Percentiles rank a stretch among this genome's conserved stretches.
These are phyloP conservation scores for Pilobolus umbonatus DNA, from an alignment of 192 early-diverging fungal genomes.

Conservation along the genomic window DNA sequence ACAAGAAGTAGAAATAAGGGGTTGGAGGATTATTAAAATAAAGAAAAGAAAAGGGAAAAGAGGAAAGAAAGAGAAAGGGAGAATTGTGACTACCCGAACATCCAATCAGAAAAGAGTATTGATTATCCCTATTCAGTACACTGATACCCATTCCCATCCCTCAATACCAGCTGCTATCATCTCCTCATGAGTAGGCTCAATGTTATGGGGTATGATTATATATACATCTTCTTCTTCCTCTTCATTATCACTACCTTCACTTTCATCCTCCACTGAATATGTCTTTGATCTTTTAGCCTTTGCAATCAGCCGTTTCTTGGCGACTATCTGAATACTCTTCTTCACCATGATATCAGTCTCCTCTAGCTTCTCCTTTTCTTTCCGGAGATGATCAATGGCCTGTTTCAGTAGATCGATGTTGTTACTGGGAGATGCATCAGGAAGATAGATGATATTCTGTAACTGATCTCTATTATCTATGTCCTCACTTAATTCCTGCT, in stretches of 20 bases:
- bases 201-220: not conserved
- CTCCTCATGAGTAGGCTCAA: not conserved
- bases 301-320: constrained; percentile 13
- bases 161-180: constrained; percentile 4
- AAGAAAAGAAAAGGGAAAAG: not conserved
- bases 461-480: too few relatives aligned
- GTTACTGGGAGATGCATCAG: too few relatives aligned
- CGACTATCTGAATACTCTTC: constrained; percentile 24
- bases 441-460: not conserved
- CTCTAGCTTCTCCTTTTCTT: constrained; percentile 24
- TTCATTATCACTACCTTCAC: not conserved
- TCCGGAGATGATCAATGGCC: constrained; percentile 18
- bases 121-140: not conserved
- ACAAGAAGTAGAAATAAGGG: not conserved
- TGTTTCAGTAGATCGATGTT: constrained; percentile 9
- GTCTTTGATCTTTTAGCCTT: not conserved
- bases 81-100: too few relatives aligned
- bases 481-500: too few relatives aligned
- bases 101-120: too few relatives aligned
- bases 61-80: not conserved
- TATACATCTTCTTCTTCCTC: constrained; percentile 7
- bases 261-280: not conserved
- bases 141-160: constrained; percentile 4
- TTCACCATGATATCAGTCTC: constrained; percentile 24
- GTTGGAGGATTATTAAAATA: not conserved